phyloP scores from a whole-genome alignment of 2,329 filamentous ascomycete species.

The Cercospora beticola region DNA sequence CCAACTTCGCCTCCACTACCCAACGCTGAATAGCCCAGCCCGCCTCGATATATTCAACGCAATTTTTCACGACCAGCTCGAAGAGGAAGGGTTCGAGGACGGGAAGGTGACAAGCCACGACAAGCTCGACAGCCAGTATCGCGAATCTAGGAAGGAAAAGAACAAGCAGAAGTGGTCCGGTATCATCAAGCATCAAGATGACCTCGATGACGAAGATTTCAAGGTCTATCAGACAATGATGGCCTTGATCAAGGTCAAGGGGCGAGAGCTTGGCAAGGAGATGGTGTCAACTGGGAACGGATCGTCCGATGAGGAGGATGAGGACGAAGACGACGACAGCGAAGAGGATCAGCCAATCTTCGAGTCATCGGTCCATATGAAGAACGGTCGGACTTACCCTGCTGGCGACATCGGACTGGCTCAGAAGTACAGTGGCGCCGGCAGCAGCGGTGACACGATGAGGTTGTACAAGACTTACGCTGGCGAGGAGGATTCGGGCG shows the following conservation, averaged over 20 bases:
- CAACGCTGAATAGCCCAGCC: not conserved
- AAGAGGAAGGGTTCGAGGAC: not conserved
- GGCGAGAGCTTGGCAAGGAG: not conserved
- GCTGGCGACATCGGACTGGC: not conserved
- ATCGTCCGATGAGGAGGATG: not conserved
- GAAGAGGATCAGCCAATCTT: not conserved
- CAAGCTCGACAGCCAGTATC: not conserved
- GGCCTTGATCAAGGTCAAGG: not conserved
- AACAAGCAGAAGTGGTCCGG: not conserved
- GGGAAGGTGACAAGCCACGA: not conserved
- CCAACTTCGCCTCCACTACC: not conserved
- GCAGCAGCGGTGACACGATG: not conserved
- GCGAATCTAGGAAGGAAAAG: not conserved
- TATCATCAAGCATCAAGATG: not conserved
- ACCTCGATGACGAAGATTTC: not conserved
- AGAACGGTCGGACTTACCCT: not conserved
- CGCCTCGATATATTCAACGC: not conserved
- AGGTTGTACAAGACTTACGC: not conserved
- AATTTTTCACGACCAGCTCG: not conserved
- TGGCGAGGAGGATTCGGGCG: not conserved
- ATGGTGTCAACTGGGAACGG: not conserved
- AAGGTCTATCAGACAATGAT: not conserved
- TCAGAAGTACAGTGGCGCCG: not conserved
- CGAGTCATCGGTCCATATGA: not conserved
- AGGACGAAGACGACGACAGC: not conserved